Evolutionary conservation across 2,329 filamentous ascomycete species (phyloP), one percentile per base, ranked within the genome.

Genomic region (Chaetomium sp.): DNA sequence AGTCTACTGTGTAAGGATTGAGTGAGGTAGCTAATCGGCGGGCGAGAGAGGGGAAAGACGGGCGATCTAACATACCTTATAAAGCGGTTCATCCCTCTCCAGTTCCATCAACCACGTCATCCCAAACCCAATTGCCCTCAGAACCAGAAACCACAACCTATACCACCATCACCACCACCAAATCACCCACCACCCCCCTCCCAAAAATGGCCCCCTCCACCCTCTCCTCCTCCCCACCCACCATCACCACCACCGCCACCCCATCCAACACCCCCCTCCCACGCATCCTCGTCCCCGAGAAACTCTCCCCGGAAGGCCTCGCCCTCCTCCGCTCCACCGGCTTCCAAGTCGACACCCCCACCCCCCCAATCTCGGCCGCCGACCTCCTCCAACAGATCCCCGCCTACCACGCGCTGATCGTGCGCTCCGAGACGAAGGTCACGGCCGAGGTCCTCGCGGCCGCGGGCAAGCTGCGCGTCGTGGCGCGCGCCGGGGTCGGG

Each of bases 351-450:
- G 86, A 94, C 73, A 86, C 87, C 68, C 85, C 57, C 83, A 60
- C 49, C 85, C 57, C 85, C 84, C 85, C 85, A 1, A 78, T 93
- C 19, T 83, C 82, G 3, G 76, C 88, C 0, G 81, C 87, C 1
- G 85, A 92, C 68, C 82, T 94, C 23, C 76, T 70, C 50, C 70
- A 78, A n/a, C 82, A 89, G 64, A 92, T 94, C 64, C 84, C 87
- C 0, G 79, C 83, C 25, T 93, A 93, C 75, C 86, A 93, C 56
- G 91, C 89, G 23, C 82, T 94, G 59, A 90, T 94, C 66, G 87
- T 94, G 49, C 87, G 91, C 2, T 93, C 90, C 45, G 91, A 93
- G 77, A 94, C 91, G 1, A 90, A 93, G 73, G 90, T 94, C 65
- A 93, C 89, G 0, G 83, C 88, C 0, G 79, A 83, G 2, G 81